Base-by-base conservation (phyloP, 768 basidiomycete genomes). In the Paxillus rubicundulus region DNA sequence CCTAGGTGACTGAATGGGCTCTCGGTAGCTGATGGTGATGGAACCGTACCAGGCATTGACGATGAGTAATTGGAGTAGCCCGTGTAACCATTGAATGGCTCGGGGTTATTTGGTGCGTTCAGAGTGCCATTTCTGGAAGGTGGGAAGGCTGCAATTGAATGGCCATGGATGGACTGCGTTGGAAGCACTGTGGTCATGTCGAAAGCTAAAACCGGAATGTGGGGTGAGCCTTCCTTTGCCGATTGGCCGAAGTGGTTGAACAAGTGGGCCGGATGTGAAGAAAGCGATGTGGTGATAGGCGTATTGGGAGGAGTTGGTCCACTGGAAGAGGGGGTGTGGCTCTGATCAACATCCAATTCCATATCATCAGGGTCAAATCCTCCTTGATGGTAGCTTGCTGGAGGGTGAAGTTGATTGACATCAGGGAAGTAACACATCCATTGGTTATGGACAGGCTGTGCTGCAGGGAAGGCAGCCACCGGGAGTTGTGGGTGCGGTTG, bases 361-460 rank as follows among this genome's bases (percentile, higher is more conserved):
- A 91, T 90, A 60, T 91, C 89, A 65, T 89, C 87, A 0, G 85
- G 74, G 63, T 89, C 88, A 59, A 87, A 86, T 0, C 67, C 67
- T 9, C 69, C 71, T 9, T 69, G 68, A 16, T 68, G 64, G n/a
- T 72, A 69, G 13, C 57, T 46, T 1, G 70, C 46, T 14, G 70
- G 68, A 52, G 67, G 66, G 12, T 67, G 53, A 24, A 24, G 24
- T 24, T 56, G 66, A 14, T 39, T 50, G 0, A 43, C 42, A n/a
- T 68, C 66, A 20, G 63, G 65, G 44, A 61, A 43, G 48, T 72
- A 67, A n/a, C 66, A 36, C 28, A 40, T 61, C 50, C 65, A 71
- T 61, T 47, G 68, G 41, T 51, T 68, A 69, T 18, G 78, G 72
- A 53, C 27, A 8, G 54, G 64, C 13, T 57, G 61, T 18, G 60